A percentile compares a stretch with the other conserved stretches of the same genome.
Evolutionary conservation across 2,329 filamentous ascomycete genomes (phyloP).

Genomic region (Botryotinia globosa): DNA sequence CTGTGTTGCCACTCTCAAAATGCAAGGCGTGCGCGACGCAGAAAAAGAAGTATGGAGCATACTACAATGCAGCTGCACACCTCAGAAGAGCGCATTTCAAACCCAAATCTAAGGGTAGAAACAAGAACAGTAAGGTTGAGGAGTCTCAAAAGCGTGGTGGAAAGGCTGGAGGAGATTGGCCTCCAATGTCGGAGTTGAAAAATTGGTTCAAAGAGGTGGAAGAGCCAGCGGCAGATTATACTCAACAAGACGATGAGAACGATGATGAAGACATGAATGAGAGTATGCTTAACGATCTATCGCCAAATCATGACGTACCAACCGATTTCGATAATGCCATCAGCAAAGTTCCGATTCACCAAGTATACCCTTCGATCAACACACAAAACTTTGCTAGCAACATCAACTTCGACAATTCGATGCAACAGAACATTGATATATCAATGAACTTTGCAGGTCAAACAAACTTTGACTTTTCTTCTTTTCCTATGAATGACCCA

Average conservation of each 20-base stretch:
- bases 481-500: slow-evolving; percentile 26
- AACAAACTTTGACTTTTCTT: slow-evolving; percentile 27
- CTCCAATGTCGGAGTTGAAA: slow-evolving; percentile 56
- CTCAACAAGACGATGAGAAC: slow-evolving; percentile 40
- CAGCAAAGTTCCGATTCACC: slow-evolving; percentile 18
- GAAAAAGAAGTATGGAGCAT: slow-evolving; percentile 87
- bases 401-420: slow-evolving; percentile 26
- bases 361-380: slow-evolving; percentile 22
- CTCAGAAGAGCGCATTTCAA: slow-evolving; percentile 86
- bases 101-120: slow-evolving; percentile 51
- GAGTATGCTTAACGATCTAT: slow-evolving; percentile 30
- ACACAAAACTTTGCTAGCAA: slow-evolving; percentile 24
- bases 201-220: slow-evolving; percentile 57
- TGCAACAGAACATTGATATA: slow-evolving; percentile 29
- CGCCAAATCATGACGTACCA: slow-evolving; percentile 27
- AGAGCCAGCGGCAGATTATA: slow-evolving; percentile 37
- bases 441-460: slow-evolving; percentile 31
- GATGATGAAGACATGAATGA: slow-evolving; percentile 40
- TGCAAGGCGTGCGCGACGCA: slow-evolving; percentile 70
- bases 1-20: slow-evolving; percentile 57
- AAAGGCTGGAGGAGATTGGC: slow-evolving; percentile 54
- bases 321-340: slow-evolving; percentile 27
- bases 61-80: slow-evolving; percentile 94
- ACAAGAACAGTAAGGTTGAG: slow-evolving; percentile 37
- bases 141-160: slow-evolving; percentile 51